phyloP scores from a whole-genome alignment of 106 monocot species.

The Xerophyta viscosa region DNA sequence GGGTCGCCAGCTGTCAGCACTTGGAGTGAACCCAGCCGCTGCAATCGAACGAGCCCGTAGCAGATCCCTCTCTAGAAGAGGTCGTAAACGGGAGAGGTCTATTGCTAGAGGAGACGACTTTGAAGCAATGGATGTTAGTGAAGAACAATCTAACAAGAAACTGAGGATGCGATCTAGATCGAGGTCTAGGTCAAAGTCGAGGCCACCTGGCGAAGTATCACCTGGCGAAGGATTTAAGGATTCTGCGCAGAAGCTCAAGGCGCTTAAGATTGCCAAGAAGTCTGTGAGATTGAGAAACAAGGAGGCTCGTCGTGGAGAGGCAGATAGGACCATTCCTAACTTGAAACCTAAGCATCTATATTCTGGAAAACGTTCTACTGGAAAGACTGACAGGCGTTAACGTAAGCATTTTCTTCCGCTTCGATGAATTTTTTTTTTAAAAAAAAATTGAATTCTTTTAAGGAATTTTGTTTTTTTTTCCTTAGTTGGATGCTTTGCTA shows the following conservation, averaged over 20 bases:
- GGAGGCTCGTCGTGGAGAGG: conserved; percentile 80
- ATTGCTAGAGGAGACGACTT: conserved; percentile 17
- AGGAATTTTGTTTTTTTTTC: too few species aligned
- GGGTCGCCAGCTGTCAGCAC: conserved; percentile 72
- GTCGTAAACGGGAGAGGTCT: conserved; percentile 67
- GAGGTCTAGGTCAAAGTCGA: conserved; percentile 19
- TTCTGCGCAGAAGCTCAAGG: conserved; percentile 67
- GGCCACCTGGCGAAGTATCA: conserved; percentile 56
- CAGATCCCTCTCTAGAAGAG: conserved; percentile 51
- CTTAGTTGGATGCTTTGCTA: too few species aligned
- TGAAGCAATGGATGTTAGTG: conserved; percentile 59
- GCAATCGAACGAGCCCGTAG: conserved; percentile 66
- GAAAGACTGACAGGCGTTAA: conserved; percentile 75
- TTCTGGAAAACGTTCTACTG: conserved; percentile 79
- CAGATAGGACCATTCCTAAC: conserved; percentile 81
- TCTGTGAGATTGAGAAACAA: conserved; percentile 65
- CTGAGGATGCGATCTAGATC: not conserved
- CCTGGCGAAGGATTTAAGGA: conserved; percentile 96
- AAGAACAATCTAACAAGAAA: conserved; percentile 33
- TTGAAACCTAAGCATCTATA: conserved; percentile 93
- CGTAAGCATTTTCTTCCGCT: not conserved
- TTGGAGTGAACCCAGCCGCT: conserved; percentile 69
- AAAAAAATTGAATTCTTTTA: too few species aligned
- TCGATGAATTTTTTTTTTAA: not conserved
- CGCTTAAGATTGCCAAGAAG: conserved; percentile 59